Conservation (phyloP, 805 yeast genomes). For the Wickerhamiella allomyrinae region DNA sequence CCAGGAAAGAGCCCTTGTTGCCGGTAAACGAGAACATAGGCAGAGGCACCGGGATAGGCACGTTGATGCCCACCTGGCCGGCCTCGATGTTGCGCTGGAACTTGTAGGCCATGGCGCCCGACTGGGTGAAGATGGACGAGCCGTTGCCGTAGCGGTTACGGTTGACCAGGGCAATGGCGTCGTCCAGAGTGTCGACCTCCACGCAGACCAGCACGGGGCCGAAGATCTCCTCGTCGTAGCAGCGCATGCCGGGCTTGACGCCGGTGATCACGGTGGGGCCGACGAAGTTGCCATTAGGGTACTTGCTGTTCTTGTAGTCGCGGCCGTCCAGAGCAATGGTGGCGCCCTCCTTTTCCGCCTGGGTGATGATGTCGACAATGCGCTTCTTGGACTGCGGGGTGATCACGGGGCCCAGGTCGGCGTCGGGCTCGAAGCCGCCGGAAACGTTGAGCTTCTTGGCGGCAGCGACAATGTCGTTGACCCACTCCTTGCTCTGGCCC, state of each 20-base stretch:
- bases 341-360: slow-evolving; percentile 50
- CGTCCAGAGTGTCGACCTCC: slow-evolving; percentile 50
- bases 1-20: slow-evolving; percentile 58
- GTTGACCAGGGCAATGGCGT: slow-evolving; percentile 52
- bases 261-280: slow-evolving; percentile 54
- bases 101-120: slow-evolving; percentile 57
- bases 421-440: slow-evolving; percentile 48
- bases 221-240: slow-evolving; percentile 61
- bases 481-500: slow-evolving; percentile 51
- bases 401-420: slow-evolving; percentile 63
- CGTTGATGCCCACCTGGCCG: slow-evolving; percentile 68
- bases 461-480: slow-evolving; percentile 41
- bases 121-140: slow-evolving; percentile 50
- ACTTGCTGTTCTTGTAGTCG: slow-evolving; percentile 33
- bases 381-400: slow-evolving; percentile 42
- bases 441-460: slow-evolving; percentile 46
- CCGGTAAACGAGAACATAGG: slow-evolving; percentile 77
- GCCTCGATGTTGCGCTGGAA: slow-evolving; percentile 55
- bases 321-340: slow-evolving; percentile 51
- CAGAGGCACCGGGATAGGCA: slow-evolving; percentile 68
- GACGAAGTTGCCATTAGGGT: slow-evolving; percentile 51
- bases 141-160: slow-evolving; percentile 57
- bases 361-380: slow-evolving; percentile 42
- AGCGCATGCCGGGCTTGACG: slow-evolving; percentile 53
- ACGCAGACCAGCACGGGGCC: slow-evolving; percentile 60